Evolutionary conservation across 164 flowering plant genomes (phyloP).

Genomic region (Santalum album): DNA sequence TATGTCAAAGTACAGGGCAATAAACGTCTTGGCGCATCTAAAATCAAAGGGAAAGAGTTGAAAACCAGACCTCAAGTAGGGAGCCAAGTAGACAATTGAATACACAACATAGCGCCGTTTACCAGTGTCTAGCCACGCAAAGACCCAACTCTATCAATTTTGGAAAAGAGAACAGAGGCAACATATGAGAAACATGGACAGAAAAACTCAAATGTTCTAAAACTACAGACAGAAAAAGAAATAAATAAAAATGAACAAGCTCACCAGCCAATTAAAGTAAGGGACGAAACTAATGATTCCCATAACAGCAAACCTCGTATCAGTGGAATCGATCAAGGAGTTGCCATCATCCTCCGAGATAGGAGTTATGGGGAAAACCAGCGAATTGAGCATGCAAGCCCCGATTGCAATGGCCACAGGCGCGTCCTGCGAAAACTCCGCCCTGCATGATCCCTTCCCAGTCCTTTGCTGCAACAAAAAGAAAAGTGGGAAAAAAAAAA

Average conservation of each 20-base stretch:
- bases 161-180: background rate
- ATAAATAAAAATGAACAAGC: background rate
- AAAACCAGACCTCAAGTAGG: constrained; percentile 62
- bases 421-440: constrained; percentile 57
- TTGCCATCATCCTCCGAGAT: constrained; percentile 23
- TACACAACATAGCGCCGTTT: constrained; percentile 65
- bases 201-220: too few species aligned
- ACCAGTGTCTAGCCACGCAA: constrained; percentile 84
- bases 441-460: constrained; percentile 41
- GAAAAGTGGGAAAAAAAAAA: background rate
- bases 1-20: background rate
- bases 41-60: background rate
- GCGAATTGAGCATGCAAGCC: constrained; percentile 57
- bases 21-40: background rate
- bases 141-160: constrained; percentile 72
- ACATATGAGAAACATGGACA: background rate
- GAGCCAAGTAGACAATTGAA: constrained; percentile 71
- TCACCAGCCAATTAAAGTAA: constrained; percentile 94
- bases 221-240: background rate
- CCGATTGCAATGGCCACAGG: constrained; percentile 70
- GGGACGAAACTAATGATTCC: constrained; percentile 84
- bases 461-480: constrained; percentile 17
- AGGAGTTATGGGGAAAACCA: constrained; percentile 37
- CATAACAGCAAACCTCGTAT: constrained; percentile 76
- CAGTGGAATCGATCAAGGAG: constrained; percentile 33